A percentile compares a stretch with the other conserved stretches of the same genome.
phyloP scores from a whole-genome alignment of 2,329 filamentous ascomycete species.

The Lachnellula willkommii region DNA sequence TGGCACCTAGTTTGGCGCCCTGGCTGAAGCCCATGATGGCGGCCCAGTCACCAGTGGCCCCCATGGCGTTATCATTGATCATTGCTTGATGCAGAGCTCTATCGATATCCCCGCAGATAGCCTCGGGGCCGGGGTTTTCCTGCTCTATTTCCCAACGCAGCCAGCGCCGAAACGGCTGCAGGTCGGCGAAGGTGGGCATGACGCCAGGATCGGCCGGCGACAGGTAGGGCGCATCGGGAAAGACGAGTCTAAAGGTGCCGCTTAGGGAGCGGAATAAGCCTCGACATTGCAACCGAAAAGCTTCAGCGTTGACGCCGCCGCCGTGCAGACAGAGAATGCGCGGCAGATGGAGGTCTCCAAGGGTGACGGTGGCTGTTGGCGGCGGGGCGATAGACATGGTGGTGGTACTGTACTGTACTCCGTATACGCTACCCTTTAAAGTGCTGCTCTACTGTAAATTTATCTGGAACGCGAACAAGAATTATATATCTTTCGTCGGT shows the following conservation, averaged over 20 bases:
- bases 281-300: conserved; percentile 60
- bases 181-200: conserved; percentile 59
- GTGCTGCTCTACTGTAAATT: no score
- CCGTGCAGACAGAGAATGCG: conserved; percentile 75
- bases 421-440: no score
- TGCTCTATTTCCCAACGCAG: not conserved
- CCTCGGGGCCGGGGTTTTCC: conserved; percentile 10
- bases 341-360: conserved; percentile 35
- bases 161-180: conserved; percentile 60
- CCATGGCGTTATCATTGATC: not conserved
- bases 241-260: conserved; percentile 59
- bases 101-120: not conserved
- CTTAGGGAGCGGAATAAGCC: conserved; percentile 37
- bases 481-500: not conserved
- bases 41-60: not conserved
- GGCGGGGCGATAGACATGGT: not conserved
- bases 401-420: not conserved
- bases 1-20: conserved; percentile 4
- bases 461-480: not conserved
- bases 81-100: not conserved
- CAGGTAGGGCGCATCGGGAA: conserved; percentile 62
- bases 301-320: conserved; percentile 64
- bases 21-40: conserved; percentile 6
- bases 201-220: conserved; percentile 58
- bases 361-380: not conserved